Conservation (phyloP, 176 grass and related monocot genomes). For the Hordeum marinum region DNA sequence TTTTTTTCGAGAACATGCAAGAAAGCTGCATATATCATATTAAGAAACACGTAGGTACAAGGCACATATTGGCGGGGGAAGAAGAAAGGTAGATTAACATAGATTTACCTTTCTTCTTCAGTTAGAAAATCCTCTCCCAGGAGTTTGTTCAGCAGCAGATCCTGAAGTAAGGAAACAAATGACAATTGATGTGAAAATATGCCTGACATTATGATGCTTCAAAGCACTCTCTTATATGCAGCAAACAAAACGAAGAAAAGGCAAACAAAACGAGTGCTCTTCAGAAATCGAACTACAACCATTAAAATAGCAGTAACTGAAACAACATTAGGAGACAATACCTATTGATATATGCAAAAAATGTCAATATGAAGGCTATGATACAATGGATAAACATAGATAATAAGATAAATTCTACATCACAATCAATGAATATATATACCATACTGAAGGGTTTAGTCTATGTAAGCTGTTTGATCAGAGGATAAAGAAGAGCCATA, state of each 20-base stretch:
- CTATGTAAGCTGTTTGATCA: background rate
- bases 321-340: background rate
- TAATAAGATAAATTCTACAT: background rate
- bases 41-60: background rate
- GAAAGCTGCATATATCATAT: background rate
- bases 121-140: slow-evolving; percentile 81
- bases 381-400: slow-evolving; percentile 10
- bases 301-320: slow-evolving; percentile 15
- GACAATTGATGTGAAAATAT: slow-evolving; percentile 5
- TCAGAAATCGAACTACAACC: background rate
- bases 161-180: slow-evolving; percentile 44
- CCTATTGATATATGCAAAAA: background rate
- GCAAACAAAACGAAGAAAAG: background rate
- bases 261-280: background rate
- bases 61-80: background rate
- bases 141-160: slow-evolving; percentile 92
- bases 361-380: background rate
- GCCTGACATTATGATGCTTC: background rate
- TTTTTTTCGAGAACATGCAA: slow-evolving; percentile 41
- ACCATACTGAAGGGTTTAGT: background rate
- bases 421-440: background rate
- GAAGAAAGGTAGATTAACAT: slow-evolving; percentile 2
- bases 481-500: slow-evolving; percentile 18
- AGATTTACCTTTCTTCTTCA: slow-evolving; percentile 87
- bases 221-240: background rate